Base-by-base conservation (phyloP, 1,284 basidiomycete species). In the Mixia osmundae region DNA sequence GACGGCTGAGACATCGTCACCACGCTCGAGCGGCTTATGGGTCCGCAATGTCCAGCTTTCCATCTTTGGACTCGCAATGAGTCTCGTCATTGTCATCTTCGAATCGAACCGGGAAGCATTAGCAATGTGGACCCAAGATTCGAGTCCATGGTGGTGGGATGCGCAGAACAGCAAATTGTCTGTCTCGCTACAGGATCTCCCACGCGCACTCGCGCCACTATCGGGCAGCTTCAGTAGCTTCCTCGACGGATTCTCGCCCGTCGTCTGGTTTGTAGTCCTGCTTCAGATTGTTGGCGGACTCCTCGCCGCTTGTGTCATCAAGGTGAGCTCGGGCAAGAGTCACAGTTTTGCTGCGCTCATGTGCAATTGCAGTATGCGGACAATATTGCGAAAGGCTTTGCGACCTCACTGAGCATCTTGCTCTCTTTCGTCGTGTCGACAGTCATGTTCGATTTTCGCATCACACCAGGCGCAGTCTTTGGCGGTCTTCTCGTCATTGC, bases 311-410 rank as follows among this genome's bases (percentile, higher is more conserved):
- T 36, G 51, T 40, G 49, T 48, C 20, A 30, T 30, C 19, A 15
- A 31, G 21, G 25, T 20, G 12, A 10, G 8, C 16, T 21, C 20
- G 15, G 15, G 15, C 24, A 33, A 27, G 20, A 42, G 1, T 30
- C 20, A 8, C 19, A n/a, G 2, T 5, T 19, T 22, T 10, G n/a
- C 6, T 16, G 15, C 33, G 45, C 44, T 44, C 9, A 35, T 47
- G 33, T 39, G 38, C 16, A 52, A n/a, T n/a, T 57, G 42, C 53
- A 56, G 40, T 47, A 55, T 31, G 53, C 56, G 14, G 55, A 58
- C 49, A 57, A 56, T 38, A 51, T 58, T 33, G 47, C 54, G 20
- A 58, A 58, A 37, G 53, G 53, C 20, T 56, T 57, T 39, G 50
- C 54, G 3, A 49, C 53, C 28, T 50, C 51, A 27, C 43, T 55